Conservation (phyloP, 2,329 filamentous ascomycete genomes). For the Stagonosporopsis cucurbitacearum region DNA sequence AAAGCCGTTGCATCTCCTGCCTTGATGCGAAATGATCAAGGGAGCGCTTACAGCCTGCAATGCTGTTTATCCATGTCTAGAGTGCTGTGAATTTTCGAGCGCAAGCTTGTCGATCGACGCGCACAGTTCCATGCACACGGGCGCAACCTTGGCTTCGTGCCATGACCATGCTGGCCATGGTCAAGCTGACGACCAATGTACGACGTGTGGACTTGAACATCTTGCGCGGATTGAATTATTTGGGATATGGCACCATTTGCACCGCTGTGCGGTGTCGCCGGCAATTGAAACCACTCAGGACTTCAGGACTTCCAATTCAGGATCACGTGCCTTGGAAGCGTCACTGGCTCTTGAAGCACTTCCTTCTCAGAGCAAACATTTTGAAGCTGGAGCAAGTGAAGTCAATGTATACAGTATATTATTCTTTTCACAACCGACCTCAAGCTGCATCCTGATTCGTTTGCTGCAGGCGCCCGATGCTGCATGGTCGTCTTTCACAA, state of each 20-base stretch:
- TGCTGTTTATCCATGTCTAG: background rate
- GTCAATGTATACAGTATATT: background rate
- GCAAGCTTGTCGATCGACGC: background rate
- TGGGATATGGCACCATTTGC: background rate
- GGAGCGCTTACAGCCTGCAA: too few species aligned
- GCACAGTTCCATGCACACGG: background rate
- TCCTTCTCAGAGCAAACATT: background rate
- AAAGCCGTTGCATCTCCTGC: too few species aligned
- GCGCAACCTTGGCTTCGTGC: background rate
- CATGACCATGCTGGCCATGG: too few species aligned
- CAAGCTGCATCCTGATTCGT: background rate
- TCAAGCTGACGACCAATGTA: background rate
- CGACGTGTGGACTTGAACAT: background rate
- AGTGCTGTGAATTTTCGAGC: background rate
- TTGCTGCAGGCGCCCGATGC: conserved; percentile 16
- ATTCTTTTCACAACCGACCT: background rate
- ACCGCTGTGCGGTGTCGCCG: background rate
- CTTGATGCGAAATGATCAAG: too few species aligned
- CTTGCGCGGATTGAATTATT: background rate
- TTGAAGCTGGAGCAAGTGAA: background rate
- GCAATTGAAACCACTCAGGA: too few species aligned
- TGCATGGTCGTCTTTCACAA: conserved; percentile 19
- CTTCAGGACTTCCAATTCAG: background rate
- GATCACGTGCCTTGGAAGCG: conserved; percentile 2
- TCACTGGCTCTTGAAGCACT: background rate